phyloP scores from a whole-genome alignment of 2,329 filamentous ascomycete genomes.

The Metarhizium brunneum region DNA sequence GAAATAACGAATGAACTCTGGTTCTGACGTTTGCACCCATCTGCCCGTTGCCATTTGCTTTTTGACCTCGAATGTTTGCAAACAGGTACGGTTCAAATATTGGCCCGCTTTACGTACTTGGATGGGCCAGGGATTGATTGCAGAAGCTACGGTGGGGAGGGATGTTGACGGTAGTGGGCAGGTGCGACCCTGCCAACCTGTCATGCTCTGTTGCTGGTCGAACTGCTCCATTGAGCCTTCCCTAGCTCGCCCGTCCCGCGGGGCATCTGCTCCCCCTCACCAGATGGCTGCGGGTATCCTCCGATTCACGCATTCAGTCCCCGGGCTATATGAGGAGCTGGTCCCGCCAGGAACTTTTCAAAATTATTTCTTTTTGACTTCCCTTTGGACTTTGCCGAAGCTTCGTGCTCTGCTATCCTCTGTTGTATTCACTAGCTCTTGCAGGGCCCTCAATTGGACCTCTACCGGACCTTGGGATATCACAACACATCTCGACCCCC shows the following conservation, averaged over 20 bases:
- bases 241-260: not conserved
- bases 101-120: too few species aligned
- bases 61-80: too few species aligned
- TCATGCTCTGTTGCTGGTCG: not conserved
- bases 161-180: not conserved
- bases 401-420: not conserved
- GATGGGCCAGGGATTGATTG: too few species aligned
- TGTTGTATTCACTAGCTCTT: not conserved
- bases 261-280: not conserved
- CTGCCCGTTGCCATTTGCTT: too few species aligned
- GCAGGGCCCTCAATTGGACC: not conserved
- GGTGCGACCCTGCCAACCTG: not conserved
- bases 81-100: too few species aligned
- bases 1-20: too few species aligned
- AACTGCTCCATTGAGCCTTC: not conserved
- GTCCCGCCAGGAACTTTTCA: not conserved
- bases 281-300: too few species aligned
- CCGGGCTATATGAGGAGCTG: not conserved
- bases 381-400: not conserved
- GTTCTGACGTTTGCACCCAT: too few species aligned
- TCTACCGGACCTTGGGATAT: too few species aligned
- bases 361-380: not conserved
- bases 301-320: too few species aligned
- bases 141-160: too few species aligned
- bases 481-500: not conserved